Evolutionary conservation across 495 filamentous ascomycete genomes (phyloP).

Genomic region (Aspergillus indologenus): DNA sequence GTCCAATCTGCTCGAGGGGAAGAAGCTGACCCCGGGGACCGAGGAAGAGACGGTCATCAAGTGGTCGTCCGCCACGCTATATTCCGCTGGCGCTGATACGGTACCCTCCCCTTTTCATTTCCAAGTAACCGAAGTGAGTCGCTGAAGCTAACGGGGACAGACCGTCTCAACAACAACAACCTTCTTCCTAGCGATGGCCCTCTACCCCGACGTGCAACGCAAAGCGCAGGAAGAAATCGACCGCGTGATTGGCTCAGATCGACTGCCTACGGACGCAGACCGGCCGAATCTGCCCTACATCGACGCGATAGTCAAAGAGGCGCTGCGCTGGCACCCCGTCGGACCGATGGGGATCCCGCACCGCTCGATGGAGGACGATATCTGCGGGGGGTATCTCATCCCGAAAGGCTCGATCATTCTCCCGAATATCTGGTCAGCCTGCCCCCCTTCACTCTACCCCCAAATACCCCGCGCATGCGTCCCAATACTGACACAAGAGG

Average conservation of each 20-base stretch:
- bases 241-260: constrained; percentile 38
- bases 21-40: constrained; percentile 1
- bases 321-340: constrained; percentile 45
- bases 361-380: constrained; percentile 49
- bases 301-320: constrained; percentile 44
- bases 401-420: constrained; percentile 43
- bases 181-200: constrained; percentile 43
- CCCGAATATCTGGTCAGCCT: constrained; percentile 36
- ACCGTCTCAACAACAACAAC: constrained; percentile 35
- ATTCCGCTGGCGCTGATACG: constrained; percentile 57
- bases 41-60: constrained; percentile 35
- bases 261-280: constrained; percentile 34
- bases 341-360: constrained; percentile 53
- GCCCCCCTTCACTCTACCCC: background rate
- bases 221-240: constrained; percentile 57
- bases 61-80: constrained; percentile 44
- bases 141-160: background rate
- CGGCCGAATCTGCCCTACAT: constrained; percentile 40
- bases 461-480: background rate
- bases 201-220: constrained; percentile 42
- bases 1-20: constrained; percentile 30
- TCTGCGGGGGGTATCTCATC: constrained; percentile 36
- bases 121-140: background rate
- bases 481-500: no score
- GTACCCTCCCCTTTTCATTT: constrained; percentile 9